Conservation (phyloP, 2,329 filamentous ascomycete species). For the Hypoxylon sp. region DNA sequence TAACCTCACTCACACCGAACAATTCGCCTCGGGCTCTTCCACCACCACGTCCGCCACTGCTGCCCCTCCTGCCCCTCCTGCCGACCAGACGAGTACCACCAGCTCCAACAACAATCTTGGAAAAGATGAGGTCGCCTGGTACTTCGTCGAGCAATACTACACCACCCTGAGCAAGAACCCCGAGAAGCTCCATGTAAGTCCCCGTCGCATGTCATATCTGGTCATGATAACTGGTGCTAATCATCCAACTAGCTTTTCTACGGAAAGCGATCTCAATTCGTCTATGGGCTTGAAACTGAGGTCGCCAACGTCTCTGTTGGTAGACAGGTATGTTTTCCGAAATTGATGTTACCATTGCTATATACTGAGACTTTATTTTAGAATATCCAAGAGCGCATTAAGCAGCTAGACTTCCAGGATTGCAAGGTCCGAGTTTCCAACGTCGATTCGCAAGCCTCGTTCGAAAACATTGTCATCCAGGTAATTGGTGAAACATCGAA, state of each 20-base stretch:
- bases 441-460: constrained; percentile 94
- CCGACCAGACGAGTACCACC: constrained; percentile 49
- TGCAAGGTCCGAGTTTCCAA: constrained; percentile 99
- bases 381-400: constrained; percentile 95
- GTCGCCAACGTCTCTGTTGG: constrained; percentile 88
- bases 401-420: constrained; percentile 92
- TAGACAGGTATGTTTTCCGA: constrained; percentile 75
- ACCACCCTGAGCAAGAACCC: constrained; percentile 94
- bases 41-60: constrained; percentile 52
- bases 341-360: background rate
- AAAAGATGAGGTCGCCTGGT: constrained; percentile 99
- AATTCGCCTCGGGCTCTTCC: constrained; percentile 54
- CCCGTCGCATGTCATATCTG: background rate
- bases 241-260: constrained; percentile 79
- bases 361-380: constrained; percentile 54
- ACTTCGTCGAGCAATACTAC: constrained; percentile 99
- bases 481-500: constrained; percentile 98
- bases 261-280: constrained; percentile 94
- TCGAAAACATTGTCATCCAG: constrained; percentile 94
- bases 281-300: constrained; percentile 91
- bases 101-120: constrained; percentile 62
- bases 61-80: constrained; percentile 48
- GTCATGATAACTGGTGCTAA: constrained; percentile 7
- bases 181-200: constrained; percentile 85
- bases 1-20: constrained; percentile 61